Evolutionary conservation across 768 basidiomycete species (phyloP).

Genomic region (Boletus eberwhitei): DNA sequence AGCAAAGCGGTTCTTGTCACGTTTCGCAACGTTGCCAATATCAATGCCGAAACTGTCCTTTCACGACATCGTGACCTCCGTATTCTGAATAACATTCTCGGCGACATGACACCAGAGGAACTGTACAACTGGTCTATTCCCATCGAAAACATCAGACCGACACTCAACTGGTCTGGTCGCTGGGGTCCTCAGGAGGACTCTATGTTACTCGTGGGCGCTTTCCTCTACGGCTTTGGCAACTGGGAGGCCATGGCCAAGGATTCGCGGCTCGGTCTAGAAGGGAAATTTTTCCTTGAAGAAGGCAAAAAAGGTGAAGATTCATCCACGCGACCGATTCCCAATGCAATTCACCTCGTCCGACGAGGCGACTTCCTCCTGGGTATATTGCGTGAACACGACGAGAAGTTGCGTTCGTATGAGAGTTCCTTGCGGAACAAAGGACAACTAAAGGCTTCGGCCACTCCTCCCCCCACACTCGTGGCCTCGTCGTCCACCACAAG

Average conservation of each 20-base stretch:
- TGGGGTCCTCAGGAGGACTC: constrained; percentile 94
- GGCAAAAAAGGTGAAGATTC: constrained; percentile 91
- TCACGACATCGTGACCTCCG: constrained; percentile 86
- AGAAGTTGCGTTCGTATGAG: constrained; percentile 88
- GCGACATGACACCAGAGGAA: constrained; percentile 58
- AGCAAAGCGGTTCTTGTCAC: constrained; percentile 95
- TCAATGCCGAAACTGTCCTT: constrained; percentile 97
- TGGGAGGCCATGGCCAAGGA: constrained; percentile 98
- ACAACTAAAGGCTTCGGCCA: constrained; percentile 66
- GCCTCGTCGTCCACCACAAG: constrained; percentile 61
- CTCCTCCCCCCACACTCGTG: constrained; percentile 70
- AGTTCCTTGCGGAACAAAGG: constrained; percentile 70
- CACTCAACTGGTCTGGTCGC: constrained; percentile 93
- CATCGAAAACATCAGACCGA: constrained; percentile 89
- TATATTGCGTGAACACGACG: constrained; percentile 81
- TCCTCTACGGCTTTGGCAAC: constrained; percentile 89
- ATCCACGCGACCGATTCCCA: constrained; percentile 85
- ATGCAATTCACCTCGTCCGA: constrained; percentile 96
- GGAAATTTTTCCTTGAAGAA: constrained; percentile 98
- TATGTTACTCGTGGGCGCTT: constrained; percentile 92
- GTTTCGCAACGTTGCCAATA: constrained; percentile 84
- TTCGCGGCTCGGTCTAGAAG: constrained; percentile 71
- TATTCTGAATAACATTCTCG: constrained; percentile 79
- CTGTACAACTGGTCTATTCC: constrained; percentile 84
- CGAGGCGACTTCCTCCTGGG: constrained; percentile 91